These are phyloP conservation scores for Boletus rex-veris DNA, from an alignment of 768 basidiomycete genomes.

Conservation along the genomic window DNA sequence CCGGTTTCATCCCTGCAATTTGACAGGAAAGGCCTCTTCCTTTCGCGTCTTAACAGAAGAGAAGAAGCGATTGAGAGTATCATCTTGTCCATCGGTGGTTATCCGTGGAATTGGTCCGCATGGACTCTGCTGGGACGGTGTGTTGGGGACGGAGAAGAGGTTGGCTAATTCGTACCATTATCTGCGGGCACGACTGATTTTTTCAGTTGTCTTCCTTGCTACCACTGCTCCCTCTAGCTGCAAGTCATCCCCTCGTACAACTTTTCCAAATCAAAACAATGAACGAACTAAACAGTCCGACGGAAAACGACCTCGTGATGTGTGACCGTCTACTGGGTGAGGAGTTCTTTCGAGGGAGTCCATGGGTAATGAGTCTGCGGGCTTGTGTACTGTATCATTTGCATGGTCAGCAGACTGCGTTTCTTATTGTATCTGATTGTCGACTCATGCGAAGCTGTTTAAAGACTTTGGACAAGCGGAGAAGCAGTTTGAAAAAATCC, in stretches of 20 bases:
- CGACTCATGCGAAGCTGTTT: conserved; percentile 3
- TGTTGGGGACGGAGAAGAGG: conserved; percentile 84
- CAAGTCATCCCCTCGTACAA: conserved; percentile 52
- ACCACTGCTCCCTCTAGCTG: conserved; percentile 45
- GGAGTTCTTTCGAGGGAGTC: conserved; percentile 75
- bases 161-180: conserved; percentile 27
- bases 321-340: conserved; percentile 73
- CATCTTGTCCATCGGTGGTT: conserved; percentile 69
- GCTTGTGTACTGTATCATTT: conserved; percentile 88
- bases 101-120: conserved; percentile 94
- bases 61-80: conserved; percentile 84
- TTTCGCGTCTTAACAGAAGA: conserved; percentile 72
- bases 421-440: not conserved
- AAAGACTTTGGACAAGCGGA: conserved; percentile 88
- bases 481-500: conserved; percentile 78
- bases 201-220: conserved; percentile 43
- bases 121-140: conserved; percentile 82
- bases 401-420: conserved; percentile 58
- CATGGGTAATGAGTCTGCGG: conserved; percentile 82
- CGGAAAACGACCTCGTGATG: conserved; percentile 77
- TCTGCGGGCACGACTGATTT: conserved; percentile 8
- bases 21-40: conserved; percentile 75
- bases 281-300: conserved; percentile 85
- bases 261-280: conserved; percentile 87
- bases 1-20: not conserved